Base-by-base conservation (phyloP, 2,329 filamentous ascomycete species). In the Paecilomyces variotii region DNA sequence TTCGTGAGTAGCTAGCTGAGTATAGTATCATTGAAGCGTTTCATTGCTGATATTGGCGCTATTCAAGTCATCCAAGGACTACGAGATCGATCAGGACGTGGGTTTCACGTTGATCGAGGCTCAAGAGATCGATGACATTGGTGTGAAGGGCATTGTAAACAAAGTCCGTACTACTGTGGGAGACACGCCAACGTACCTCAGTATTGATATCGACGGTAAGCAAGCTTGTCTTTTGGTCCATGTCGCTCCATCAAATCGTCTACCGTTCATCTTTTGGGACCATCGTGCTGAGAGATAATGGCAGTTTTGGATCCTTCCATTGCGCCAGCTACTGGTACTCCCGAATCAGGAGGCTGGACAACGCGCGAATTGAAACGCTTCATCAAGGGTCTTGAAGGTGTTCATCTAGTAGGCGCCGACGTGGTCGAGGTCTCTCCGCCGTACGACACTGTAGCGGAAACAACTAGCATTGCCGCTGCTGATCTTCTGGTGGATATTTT, bases 191-290 rank as follows among this genome's bases (percentile, higher is more conserved):
- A 65, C 68, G 4, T 73, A 73, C 55, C 61, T 73, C 4, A 67
- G 63, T 14, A 67, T 72, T 58, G 70, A 73, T 54, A 72, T 72
- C 55, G 69, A 73, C 53, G 69, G 62, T 62, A 49, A 52, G 51
- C 55, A 28, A 27, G 5, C 9, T 45, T 5, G 14, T 7, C 14
- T n/a, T 34, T 3, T 11, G 10, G 14, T 11, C 10, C 14, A 34
- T 10, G 3, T 34, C 32, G 9, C 12, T 34, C 32, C 9, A 34
- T 10, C 9, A 34, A 12, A 34, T 7, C 10, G 39, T 5, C 39
- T 45, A 19, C 7, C n/a, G n/a, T 19, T 19, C 19, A 19, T 19
- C 19, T 19, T 19, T 19, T 19, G 19, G 19, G 19, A 12, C n/a
- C 5, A 45, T 19, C 14, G 19, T 45, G 39, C 7, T 39, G 25